Percentiles rank a stretch among this genome's conserved stretches.
Evolutionary conservation across 1,139 yeast genomes (phyloP).

Genomic region (Yamadazyma conglobata): DNA sequence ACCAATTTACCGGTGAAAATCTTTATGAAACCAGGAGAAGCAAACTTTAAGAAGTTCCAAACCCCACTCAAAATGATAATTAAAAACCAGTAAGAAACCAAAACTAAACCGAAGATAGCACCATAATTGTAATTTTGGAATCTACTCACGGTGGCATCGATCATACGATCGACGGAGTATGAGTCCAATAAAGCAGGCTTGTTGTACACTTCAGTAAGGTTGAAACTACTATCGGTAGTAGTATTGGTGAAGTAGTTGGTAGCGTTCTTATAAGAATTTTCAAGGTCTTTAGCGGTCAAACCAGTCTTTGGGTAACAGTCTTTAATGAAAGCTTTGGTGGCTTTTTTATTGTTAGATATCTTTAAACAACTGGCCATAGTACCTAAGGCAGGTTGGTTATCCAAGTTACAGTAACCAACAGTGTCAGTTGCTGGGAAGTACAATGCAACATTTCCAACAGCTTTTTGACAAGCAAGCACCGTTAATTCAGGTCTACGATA

Average conservation of each 20-base stretch:
- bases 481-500: conserved; percentile 17
- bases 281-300: conserved; percentile 27
- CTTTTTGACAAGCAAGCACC: conserved; percentile 26
- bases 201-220: conserved; percentile 23
- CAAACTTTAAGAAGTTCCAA: conserved; percentile 31
- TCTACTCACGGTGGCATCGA: conserved; percentile 35
- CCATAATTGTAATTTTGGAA: conserved; percentile 44
- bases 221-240: conserved; percentile 26
- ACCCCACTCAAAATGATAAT: conserved; percentile 42
- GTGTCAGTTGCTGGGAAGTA: conserved; percentile 25
- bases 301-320: conserved; percentile 12
- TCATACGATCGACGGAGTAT: conserved; percentile 27
- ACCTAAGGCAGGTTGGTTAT: conserved; percentile 37
- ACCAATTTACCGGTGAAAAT: conserved; percentile 28
- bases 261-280: conserved; percentile 37
- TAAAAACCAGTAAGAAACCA: conserved; percentile 46
- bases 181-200: conserved; percentile 26
- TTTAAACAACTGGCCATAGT: conserved; percentile 36
- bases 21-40: conserved; percentile 33
- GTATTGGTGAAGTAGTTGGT: conserved; percentile 25
- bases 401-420: conserved; percentile 27
- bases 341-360: conserved; percentile 21
- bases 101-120: conserved; percentile 46
- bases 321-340: conserved; percentile 24
- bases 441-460: conserved; percentile 23